Evolutionary conservation across 2,329 filamentous ascomycete genomes (phyloP).

Genomic region (Pyrenophora tritici-repentis): DNA sequence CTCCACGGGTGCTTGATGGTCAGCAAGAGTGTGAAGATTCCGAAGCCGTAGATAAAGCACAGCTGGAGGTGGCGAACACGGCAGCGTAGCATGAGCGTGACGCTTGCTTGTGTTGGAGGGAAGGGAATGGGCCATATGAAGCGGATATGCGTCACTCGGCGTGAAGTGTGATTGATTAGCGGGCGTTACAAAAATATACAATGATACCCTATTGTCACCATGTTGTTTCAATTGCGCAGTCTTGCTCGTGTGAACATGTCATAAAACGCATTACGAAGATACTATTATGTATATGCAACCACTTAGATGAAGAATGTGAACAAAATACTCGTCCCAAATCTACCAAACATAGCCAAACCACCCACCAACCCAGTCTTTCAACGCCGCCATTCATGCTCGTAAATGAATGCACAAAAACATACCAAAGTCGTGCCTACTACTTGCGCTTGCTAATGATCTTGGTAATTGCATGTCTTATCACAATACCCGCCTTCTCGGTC

Average conservation of each 20-base stretch:
- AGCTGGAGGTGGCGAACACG: neutral
- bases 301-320: too few relatives aligned
- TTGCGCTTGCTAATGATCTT: slow-evolving; percentile 74
- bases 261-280: neutral
- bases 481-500: slow-evolving; percentile 88
- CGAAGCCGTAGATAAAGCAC: slow-evolving; percentile 67
- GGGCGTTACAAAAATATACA: neutral
- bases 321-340: too few relatives aligned
- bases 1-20: slow-evolving; percentile 94
- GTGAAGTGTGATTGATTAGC: neutral
- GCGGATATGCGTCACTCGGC: too few relatives aligned
- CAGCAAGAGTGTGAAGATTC: slow-evolving; percentile 91
- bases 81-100: neutral
- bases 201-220: neutral
- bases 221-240: neutral
- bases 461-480: slow-evolving; percentile 88
- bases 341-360: too few relatives aligned
- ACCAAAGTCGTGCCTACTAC: slow-evolving; percentile 15
- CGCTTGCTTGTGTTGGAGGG: too few relatives aligned
- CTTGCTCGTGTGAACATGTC: neutral
- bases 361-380: neutral
- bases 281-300: too few relatives aligned
- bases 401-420: neutral
- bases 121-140: neutral
- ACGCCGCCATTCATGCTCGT: slow-evolving; percentile 5